Conservation (phyloP, 2,329 filamentous ascomycete genomes). For the Madurella mycetomatis region DNA sequence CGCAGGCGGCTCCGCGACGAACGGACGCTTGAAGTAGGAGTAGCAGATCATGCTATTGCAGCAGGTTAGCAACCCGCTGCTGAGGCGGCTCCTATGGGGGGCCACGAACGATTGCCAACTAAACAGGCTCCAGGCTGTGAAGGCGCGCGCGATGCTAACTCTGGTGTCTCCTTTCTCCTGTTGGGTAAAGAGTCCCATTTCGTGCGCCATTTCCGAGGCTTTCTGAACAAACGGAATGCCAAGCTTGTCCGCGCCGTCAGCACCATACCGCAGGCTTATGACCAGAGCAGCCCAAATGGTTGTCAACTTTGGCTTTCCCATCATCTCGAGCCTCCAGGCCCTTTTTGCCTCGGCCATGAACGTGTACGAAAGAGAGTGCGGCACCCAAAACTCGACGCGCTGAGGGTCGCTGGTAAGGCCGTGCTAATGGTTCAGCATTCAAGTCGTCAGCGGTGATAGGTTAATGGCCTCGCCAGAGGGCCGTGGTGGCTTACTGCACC, state of each 20-base stretch:
- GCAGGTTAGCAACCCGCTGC: too few relatives aligned
- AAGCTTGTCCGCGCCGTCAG: conserved; percentile 7
- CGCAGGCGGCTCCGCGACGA: not conserved
- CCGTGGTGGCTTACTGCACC: conserved; percentile 27
- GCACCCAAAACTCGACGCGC: conserved; percentile 36
- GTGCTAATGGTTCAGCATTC: conserved; percentile 23
- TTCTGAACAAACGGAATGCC: not conserved
- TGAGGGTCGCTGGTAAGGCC: conserved; percentile 28
- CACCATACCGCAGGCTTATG: conserved; percentile 28
- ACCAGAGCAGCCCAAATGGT: conserved; percentile 34
- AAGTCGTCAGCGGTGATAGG: not conserved
- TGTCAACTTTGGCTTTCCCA: conserved; percentile 24
- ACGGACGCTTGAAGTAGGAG: not conserved
- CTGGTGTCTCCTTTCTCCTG: not conserved
- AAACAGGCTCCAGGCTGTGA: conserved; percentile 4
- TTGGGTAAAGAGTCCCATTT: conserved; percentile 6
- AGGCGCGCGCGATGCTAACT: conserved; percentile 1
- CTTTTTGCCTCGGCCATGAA: conserved; percentile 38
- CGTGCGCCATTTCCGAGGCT: conserved; percentile 1
- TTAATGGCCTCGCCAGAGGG: not conserved
- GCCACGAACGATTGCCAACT: conserved; percentile 1
- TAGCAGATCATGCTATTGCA: not conserved
- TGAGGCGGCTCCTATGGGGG: too few relatives aligned
- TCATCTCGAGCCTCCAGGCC: conserved; percentile 35
- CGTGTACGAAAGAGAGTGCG: conserved; percentile 31